These are phyloP conservation scores for Saturnispora hagleri DNA, from an alignment of 805 yeast genomes.

Conservation along the genomic window DNA sequence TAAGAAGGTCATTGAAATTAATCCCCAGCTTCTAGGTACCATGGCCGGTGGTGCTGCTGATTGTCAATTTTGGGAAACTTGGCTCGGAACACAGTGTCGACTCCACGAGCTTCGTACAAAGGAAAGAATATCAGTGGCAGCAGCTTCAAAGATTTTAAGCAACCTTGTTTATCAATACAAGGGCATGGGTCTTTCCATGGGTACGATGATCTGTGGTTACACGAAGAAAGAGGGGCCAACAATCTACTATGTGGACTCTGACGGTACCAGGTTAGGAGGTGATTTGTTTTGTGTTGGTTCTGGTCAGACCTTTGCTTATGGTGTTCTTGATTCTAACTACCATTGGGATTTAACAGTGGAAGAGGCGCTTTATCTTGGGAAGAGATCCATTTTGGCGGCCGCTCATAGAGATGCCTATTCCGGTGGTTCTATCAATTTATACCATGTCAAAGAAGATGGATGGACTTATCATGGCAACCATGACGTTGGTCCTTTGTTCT, in stretches of 20 bases:
- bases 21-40: constrained; percentile 90
- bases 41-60: constrained; percentile 99
- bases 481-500: constrained; percentile 83
- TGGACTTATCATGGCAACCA: constrained; percentile 95
- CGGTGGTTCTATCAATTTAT: constrained; percentile 92
- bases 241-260: constrained; percentile 92
- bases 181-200: constrained; percentile 98
- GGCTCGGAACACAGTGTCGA: constrained; percentile 96
- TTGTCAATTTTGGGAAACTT: constrained; percentile 98
- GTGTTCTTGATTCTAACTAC: constrained; percentile 90
- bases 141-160: constrained; percentile 88
- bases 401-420: constrained; percentile 97
- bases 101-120: constrained; percentile 90
- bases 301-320: constrained; percentile 98
- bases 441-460: constrained; percentile 87
- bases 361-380: constrained; percentile 89
- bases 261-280: constrained; percentile 92
- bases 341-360: constrained; percentile 88
- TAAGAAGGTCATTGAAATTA: constrained; percentile 93
- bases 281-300: constrained; percentile 96
- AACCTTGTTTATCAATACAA: constrained; percentile 89
- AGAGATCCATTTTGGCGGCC: constrained; percentile 93
- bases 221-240: constrained; percentile 94
- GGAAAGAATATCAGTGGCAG: constrained; percentile 91
- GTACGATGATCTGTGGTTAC: constrained; percentile 97